phyloP scores from a whole-genome alignment of 129 eudicot species.

The Tagetes erecta region DNA sequence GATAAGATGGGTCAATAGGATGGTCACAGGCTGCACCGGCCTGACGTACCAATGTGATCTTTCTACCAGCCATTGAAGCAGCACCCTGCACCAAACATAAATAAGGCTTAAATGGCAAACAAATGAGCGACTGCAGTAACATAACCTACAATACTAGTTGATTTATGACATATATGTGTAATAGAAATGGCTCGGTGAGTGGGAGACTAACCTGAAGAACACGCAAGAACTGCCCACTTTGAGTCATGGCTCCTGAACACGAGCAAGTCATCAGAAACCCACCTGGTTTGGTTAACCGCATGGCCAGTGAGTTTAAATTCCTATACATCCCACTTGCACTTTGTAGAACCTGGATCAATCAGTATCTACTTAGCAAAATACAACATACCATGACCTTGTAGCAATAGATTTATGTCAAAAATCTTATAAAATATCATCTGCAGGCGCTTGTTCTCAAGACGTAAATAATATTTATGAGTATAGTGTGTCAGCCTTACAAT shows the following conservation, averaged over 20 bases:
- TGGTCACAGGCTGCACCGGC: constrained; percentile 95
- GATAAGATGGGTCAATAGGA: constrained; percentile 88
- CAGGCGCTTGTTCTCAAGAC: no score
- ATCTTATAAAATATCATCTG: no score
- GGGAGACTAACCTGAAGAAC: constrained; percentile 65
- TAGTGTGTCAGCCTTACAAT: not conserved
- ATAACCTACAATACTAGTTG: not conserved
- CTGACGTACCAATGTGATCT: constrained; percentile 67
- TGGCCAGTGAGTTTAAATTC: constrained; percentile 81
- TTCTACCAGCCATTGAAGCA: constrained; percentile 71
- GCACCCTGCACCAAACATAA: constrained; percentile 57
- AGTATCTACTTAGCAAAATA: constrained; percentile 9
- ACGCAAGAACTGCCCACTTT: constrained; percentile 76
- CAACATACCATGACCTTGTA: constrained; percentile 26
- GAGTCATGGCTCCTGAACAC: constrained; percentile 99
- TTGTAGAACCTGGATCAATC: constrained; percentile 67
- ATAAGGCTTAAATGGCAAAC: not conserved
- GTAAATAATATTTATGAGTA: no score
- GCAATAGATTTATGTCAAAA: no score
- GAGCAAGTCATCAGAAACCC: constrained; percentile 96
- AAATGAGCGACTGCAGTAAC: not conserved
- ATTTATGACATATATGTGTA: not conserved
- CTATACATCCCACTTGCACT: constrained; percentile 95
- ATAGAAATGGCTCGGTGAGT: not conserved
- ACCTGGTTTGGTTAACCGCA: constrained; percentile 78